Percentiles rank a stretch among this genome's conserved stretches.
Evolutionary conservation across 306 rosid genomes (phyloP).

Genomic region (Oemleria cerasiformis): DNA sequence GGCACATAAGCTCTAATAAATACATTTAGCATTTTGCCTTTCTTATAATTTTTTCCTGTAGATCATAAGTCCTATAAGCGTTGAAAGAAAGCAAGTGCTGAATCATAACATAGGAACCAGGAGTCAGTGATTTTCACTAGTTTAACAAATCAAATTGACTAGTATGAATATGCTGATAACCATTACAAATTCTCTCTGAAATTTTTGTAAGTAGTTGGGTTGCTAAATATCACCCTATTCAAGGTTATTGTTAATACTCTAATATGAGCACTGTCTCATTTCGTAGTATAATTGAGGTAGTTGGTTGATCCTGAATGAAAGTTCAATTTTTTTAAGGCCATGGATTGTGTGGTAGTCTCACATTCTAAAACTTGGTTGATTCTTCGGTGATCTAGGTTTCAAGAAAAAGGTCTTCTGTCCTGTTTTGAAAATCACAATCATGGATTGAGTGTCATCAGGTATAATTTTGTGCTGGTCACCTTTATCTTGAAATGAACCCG

Average conservation of each 20-base stretch:
- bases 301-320: background rate
- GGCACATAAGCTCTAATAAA: background rate
- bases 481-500: background rate
- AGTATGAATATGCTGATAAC: background rate
- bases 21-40: background rate
- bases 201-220: background rate
- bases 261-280: background rate
- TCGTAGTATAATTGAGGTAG: background rate
- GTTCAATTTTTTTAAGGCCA: background rate
- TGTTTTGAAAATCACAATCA: background rate
- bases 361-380: background rate
- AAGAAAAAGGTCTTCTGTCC: background rate
- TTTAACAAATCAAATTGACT: background rate
- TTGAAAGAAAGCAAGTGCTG: background rate
- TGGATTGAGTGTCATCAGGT: background rate
- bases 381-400: background rate
- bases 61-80: background rate
- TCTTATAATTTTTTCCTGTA: background rate
- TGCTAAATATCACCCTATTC: background rate
- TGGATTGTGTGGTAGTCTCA: background rate
- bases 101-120: background rate
- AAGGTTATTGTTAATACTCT: background rate
- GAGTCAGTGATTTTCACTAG: background rate
- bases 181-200: background rate
- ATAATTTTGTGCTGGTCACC: background rate